Base-by-base conservation (phyloP, 371 early-diverging fungal genomes). In the Choanephora cucurbitarum region DNA sequence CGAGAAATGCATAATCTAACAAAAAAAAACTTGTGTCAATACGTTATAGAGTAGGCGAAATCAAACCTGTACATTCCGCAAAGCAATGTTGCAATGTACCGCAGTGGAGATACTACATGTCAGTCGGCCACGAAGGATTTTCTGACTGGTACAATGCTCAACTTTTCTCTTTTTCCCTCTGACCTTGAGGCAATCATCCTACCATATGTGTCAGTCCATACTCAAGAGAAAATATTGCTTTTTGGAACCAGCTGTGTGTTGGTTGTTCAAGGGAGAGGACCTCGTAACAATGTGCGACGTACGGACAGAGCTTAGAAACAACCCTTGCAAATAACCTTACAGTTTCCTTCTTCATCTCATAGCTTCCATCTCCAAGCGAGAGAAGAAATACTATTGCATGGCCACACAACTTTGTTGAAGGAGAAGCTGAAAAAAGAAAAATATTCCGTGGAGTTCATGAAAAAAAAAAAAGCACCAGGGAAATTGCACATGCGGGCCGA, bases 281-380 rank as follows among this genome's bases (percentile, higher is more conserved):
- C 23, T 50, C 50, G 50, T 50, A 50, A 50, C 50, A 50, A 50
- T 37, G 50, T 40, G 39, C 50, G 50, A 22, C 50, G 23, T 37
- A 50, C 37, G 50, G 50, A 40, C 50, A 37, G 15, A 37, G 50
- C 41, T 50, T 50, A 37, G 50, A 50, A 50, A 18, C 24, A 50
- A 50, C 21, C 50, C 37, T 40, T 40, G 50, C 14, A 50, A 39
- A 23, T n/a, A 37, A 9, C 41, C 33, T 50, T 45, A 13, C 45
- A 50, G 5, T 50, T 39, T 50, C 39, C 13, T 50, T 50, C 50
- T 19, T 2, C 33, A 18, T 18, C 50, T 50, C 37, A 50, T 50
- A 39, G 50, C 50, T 50, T 45, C 45, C 45, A 45, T 45, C 45
- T 45, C 22, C 14, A 45, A 45, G 45, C 45, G 45, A 45, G 28